Conservation (phyloP, 2,329 filamentous ascomycete genomes). For the Aspergillus thermomutatus region DNA sequence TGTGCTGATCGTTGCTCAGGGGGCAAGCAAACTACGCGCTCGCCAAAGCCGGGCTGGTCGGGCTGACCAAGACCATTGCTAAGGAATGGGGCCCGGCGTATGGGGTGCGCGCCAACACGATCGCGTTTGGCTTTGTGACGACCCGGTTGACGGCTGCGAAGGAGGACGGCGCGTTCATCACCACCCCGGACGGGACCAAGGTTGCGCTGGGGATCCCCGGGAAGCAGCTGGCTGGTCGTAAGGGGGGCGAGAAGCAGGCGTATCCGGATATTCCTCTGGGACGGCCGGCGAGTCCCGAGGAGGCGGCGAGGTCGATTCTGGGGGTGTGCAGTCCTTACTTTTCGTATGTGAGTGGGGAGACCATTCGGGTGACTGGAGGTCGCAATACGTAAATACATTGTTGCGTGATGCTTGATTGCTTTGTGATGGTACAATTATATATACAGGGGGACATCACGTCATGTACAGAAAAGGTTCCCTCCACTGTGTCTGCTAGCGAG, state of each 20-base stretch:
- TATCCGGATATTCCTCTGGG: conserved; percentile 74
- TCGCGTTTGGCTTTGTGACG: conserved; percentile 78
- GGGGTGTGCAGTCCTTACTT: conserved; percentile 79
- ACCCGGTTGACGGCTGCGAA: conserved; percentile 80
- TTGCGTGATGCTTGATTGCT: not conserved
- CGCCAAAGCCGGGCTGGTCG: conserved; percentile 78
- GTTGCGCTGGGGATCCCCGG: conserved; percentile 71
- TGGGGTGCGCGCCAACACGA: conserved; percentile 76
- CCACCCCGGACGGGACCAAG: conserved; percentile 71
- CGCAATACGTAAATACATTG: conserved; percentile 52
- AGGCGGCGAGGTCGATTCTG: conserved; percentile 74
- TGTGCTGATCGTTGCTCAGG: conserved; percentile 12
- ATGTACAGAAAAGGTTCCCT: not conserved
- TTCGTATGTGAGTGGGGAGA: conserved; percentile 82
- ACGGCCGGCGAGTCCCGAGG: conserved; percentile 71
- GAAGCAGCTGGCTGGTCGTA: conserved; percentile 46
- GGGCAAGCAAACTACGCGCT: conserved; percentile 88
- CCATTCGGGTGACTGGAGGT: conserved; percentile 80
- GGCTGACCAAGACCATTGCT: conserved; percentile 82
- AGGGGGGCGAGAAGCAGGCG: conserved; percentile 35
- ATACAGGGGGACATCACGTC: not conserved
- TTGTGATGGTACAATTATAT: not conserved
- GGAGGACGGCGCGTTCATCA: conserved; percentile 76
- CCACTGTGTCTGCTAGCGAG: too few relatives aligned
- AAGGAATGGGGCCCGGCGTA: conserved; percentile 88